phyloP scores from a whole-genome alignment of 208 protist genomes.

The Crithidia bombi region DNA sequence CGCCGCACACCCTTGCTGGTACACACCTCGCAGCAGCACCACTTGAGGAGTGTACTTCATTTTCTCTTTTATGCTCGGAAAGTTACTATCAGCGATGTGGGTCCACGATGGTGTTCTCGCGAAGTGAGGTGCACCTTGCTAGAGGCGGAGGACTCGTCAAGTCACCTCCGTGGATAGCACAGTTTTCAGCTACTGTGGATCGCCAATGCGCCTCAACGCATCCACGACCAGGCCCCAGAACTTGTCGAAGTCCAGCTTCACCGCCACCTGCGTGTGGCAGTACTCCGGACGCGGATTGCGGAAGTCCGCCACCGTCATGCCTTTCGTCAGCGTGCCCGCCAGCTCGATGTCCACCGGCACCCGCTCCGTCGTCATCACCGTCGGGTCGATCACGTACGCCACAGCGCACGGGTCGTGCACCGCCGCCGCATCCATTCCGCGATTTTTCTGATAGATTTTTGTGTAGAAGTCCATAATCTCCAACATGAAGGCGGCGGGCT shows the following conservation, averaged over 20 bases:
- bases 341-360: slow-evolving; percentile 67
- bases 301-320: slow-evolving; percentile 74
- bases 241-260: slow-evolving; percentile 61
- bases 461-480: slow-evolving; percentile 62
- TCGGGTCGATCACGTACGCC: slow-evolving; percentile 74
- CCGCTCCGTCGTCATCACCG: slow-evolving; percentile 53
- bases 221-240: slow-evolving; percentile 80
- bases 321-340: slow-evolving; percentile 39
- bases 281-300: slow-evolving; percentile 36
- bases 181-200: slow-evolving; percentile 34
- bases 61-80: too few species aligned
- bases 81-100: too few species aligned
- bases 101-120: too few species aligned
- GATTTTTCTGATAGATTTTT: slow-evolving; percentile 47
- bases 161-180: too few species aligned
- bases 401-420: slow-evolving; percentile 86
- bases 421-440: slow-evolving; percentile 22
- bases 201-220: slow-evolving; percentile 57
- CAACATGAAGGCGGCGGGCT: slow-evolving; percentile 40
- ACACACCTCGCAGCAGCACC: too few species aligned
- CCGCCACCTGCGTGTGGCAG: slow-evolving; percentile 65
- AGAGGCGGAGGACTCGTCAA: too few species aligned
- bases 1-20: too few species aligned
- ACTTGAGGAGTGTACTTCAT: too few species aligned
- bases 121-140: too few species aligned